Evolutionary conservation across 768 basidiomycete genomes (phyloP).

Genomic region (Amanita brunnescens): DNA sequence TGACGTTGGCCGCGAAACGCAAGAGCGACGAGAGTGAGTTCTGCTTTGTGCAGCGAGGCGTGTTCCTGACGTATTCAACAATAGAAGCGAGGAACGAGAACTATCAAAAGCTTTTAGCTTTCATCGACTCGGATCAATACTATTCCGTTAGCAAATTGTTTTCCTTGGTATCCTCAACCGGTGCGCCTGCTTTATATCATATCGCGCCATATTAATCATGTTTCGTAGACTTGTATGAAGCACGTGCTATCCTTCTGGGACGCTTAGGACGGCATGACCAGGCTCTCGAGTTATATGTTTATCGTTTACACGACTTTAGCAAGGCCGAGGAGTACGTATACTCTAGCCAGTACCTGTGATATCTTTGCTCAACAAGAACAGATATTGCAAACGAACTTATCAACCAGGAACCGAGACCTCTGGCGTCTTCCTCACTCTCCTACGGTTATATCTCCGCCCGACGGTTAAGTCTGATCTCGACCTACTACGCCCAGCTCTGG

Average conservation of each 20-base stretch:
- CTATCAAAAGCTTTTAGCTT: slow-evolving; percentile 67
- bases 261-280: slow-evolving; percentile 86
- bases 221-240: slow-evolving; percentile 72
- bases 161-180: slow-evolving; percentile 71
- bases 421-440: slow-evolving; percentile 73
- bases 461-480: slow-evolving; percentile 39
- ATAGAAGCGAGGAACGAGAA: slow-evolving; percentile 40
- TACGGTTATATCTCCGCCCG: slow-evolving; percentile 83
- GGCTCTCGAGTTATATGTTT: slow-evolving; percentile 92
- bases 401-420: slow-evolving; percentile 43
- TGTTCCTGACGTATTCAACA: slow-evolving; percentile 3
- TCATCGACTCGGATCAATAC: slow-evolving; percentile 60
- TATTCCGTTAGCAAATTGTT: slow-evolving; percentile 79
- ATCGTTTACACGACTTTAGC: slow-evolving; percentile 69
- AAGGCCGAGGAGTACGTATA: slow-evolving; percentile 71
- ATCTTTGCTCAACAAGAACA: slow-evolving; percentile 19
- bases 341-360: neutral
- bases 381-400: slow-evolving; percentile 87
- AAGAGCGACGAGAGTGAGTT: slow-evolving; percentile 43
- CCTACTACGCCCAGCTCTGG: slow-evolving; percentile 74
- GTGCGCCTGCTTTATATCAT: slow-evolving; percentile 28
- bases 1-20: slow-evolving; percentile 52
- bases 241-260: slow-evolving; percentile 85
- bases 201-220: neutral
- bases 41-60: neutral